phyloP scores from a whole-genome alignment of 2,329 filamentous ascomycete species.

The Phyllosticta capitalensis region DNA sequence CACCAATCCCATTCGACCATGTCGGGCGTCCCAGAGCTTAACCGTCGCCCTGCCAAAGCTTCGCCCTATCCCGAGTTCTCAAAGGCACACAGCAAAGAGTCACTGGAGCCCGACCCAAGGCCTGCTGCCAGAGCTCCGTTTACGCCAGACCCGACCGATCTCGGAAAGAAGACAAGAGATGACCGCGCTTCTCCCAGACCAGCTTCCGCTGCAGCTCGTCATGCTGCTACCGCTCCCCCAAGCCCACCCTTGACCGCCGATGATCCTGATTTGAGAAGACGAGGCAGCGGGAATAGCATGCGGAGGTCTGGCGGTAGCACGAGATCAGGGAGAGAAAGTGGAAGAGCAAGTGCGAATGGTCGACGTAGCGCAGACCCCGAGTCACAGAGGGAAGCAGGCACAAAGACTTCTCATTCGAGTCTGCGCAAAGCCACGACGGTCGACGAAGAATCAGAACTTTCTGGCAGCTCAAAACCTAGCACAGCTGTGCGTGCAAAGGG shows the following conservation, averaged over 20 bases:
- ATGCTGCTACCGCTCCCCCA: conserved; percentile 30
- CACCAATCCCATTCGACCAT: conserved; percentile 19
- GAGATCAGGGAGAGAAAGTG: conserved; percentile 27
- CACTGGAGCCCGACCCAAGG: conserved; percentile 49
- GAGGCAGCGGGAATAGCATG: conserved; percentile 36
- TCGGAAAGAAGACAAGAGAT: conserved; percentile 24
- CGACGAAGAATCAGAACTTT: conserved; percentile 32
- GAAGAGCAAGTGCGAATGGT: background rate
- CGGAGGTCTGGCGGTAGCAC: conserved; percentile 29
- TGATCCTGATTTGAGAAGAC: conserved; percentile 35
- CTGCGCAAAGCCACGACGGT: conserved; percentile 29
- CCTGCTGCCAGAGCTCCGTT: conserved; percentile 20
- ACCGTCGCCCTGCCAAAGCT: conserved; percentile 28
- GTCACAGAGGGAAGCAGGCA: conserved; percentile 25
- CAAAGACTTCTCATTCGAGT: conserved; percentile 35
- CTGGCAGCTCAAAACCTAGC: conserved; percentile 33
- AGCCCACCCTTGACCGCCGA: conserved; percentile 39
- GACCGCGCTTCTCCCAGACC: conserved; percentile 17
- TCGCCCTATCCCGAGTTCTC: conserved; percentile 66
- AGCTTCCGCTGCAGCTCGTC: conserved; percentile 15
- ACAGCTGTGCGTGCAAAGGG: conserved; percentile 19
- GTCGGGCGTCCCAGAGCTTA: conserved; percentile 39
- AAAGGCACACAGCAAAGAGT: conserved; percentile 87
- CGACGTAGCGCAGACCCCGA: conserved; percentile 26
- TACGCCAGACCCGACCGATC: conserved; percentile 35